These are phyloP conservation scores for Epichloe uncinata DNA, from an alignment of 2,329 filamentous ascomycete genomes.

Conservation along the genomic window DNA sequence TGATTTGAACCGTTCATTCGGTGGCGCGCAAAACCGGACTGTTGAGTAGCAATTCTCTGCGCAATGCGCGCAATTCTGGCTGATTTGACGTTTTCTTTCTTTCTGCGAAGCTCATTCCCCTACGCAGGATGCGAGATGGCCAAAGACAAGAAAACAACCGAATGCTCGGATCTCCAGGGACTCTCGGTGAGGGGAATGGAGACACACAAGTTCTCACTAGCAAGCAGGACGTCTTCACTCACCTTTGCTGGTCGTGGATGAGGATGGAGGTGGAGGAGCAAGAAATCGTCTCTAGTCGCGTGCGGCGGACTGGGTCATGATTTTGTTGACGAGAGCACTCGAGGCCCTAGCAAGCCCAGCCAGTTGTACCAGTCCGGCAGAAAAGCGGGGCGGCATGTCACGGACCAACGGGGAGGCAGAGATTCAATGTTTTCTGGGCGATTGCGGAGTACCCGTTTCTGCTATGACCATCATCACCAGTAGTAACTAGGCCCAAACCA, in stretches of 20 bases:
- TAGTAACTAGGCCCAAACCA: too few species aligned
- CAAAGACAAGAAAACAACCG: neutral
- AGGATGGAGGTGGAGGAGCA: conserved; percentile 9
- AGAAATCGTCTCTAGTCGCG: conserved; percentile 9
- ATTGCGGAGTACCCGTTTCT: too few species aligned
- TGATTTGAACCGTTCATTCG: neutral
- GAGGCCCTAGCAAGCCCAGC: conserved; percentile 2
- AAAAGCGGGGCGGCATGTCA: conserved; percentile 11
- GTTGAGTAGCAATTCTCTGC: neutral
- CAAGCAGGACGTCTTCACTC: neutral
- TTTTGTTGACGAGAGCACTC: conserved; percentile 12
- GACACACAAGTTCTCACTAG: neutral
- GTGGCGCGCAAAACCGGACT: neutral
- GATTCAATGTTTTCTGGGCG: too few species aligned
- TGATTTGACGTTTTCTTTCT: neutral
- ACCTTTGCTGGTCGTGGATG: conserved; percentile 7
- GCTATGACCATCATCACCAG: too few species aligned
- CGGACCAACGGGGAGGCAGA: conserved; percentile 8
- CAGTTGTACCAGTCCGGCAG: conserved; percentile 1
- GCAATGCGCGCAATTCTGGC: neutral
- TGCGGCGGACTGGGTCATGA: conserved; percentile 11
- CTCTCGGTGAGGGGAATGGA: neutral
- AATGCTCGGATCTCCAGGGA: neutral
- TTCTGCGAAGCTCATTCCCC: neutral
- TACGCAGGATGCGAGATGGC: neutral